Conservation (phyloP, 129 eudicot genomes). For the Saposhnikovia divaricata region DNA sequence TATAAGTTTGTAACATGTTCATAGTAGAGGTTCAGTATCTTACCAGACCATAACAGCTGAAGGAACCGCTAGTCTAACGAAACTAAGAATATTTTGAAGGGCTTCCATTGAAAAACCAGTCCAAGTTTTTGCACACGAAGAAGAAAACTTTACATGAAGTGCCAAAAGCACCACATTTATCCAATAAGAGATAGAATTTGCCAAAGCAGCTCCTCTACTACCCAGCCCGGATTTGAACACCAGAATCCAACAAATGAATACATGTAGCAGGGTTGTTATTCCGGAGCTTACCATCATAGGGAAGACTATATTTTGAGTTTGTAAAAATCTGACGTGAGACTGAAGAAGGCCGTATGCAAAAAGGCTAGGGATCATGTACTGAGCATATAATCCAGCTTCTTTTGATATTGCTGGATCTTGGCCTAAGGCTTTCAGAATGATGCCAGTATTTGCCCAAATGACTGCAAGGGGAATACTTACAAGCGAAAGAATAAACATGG, state of each 20-base stretch:
- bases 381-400: constrained; percentile 61
- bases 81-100: constrained; percentile 29
- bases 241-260: constrained; percentile 57
- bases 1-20: not conserved
- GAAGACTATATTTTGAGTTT: constrained; percentile 63
- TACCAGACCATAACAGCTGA: constrained; percentile 87
- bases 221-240: constrained; percentile 68
- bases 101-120: constrained; percentile 66
- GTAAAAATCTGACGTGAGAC: constrained; percentile 59
- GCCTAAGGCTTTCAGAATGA: constrained; percentile 50
- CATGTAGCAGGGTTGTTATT: constrained; percentile 41
- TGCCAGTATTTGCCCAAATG: constrained; percentile 62
- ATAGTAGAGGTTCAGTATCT: not conserved
- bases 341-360: constrained; percentile 63
- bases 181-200: constrained; percentile 66
- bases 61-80: constrained; percentile 66
- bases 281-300: constrained; percentile 70
- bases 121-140: constrained; percentile 64
- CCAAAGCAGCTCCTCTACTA: constrained; percentile 68
- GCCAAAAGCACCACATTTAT: constrained; percentile 43
- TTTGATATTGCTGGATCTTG: constrained; percentile 51
- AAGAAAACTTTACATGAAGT: constrained; percentile 55
- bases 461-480: constrained; percentile 55
- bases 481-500: constrained; percentile 40
- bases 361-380: constrained; percentile 60